These are phyloP conservation scores for Aspergillus sp. DNA, from an alignment of 2,329 filamentous ascomycete species.

Conservation along the genomic window DNA sequence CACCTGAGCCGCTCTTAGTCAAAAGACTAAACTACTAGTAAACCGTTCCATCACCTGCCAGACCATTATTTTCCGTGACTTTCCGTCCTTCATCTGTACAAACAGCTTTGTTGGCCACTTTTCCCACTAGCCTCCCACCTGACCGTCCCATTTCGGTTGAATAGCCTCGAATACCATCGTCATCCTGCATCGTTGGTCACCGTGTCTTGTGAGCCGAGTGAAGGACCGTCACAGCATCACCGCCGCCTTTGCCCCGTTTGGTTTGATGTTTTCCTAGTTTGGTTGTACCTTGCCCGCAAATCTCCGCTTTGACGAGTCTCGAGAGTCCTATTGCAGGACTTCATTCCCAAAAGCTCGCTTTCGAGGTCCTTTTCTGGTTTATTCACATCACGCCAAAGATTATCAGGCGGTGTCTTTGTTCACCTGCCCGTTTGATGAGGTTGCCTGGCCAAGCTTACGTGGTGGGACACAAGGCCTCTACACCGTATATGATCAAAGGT, in stretches of 20 bases:
- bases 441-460: not conserved
- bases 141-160: conserved; percentile 16
- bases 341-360: not conserved
- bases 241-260: not conserved
- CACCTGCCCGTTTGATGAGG: conserved; percentile 10
- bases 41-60: conserved; percentile 1
- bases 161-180: conserved; percentile 18
- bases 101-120: conserved; percentile 3
- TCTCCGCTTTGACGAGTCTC: conserved; percentile 8
- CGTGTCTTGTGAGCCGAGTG: conserved; percentile 21
- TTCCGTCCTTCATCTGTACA: not conserved
- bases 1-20: not conserved
- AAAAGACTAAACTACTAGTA: not conserved
- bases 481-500: not conserved
- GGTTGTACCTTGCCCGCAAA: not conserved
- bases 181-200: conserved; percentile 21
- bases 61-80: not conserved
- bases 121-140: conserved; percentile 10
- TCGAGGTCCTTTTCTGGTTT: conserved; percentile 6
- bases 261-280: not conserved
- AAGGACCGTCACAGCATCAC: conserved; percentile 8
- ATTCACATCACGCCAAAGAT: not conserved
- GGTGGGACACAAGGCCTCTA: conserved; percentile 11
- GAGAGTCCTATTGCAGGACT: conserved; percentile 8
- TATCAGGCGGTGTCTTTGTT: conserved; percentile 6